These are phyloP conservation scores for Wakefieldia striispora DNA, from an alignment of 768 basidiomycete species.

Conservation along the genomic window DNA sequence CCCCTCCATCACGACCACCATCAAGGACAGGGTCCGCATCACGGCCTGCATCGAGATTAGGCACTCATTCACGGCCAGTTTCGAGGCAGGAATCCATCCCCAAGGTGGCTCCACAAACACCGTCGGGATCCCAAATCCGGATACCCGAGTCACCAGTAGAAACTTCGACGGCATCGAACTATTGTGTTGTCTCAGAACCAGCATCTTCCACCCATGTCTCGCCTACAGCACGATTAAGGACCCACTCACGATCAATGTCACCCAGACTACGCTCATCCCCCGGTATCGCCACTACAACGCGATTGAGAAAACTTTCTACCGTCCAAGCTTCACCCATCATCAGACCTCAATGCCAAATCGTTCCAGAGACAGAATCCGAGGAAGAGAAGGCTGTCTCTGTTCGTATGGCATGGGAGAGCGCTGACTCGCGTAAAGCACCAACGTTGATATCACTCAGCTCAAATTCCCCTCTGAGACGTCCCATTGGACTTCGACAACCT, in stretches of 20 bases:
- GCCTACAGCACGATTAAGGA: background rate
- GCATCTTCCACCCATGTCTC: background rate
- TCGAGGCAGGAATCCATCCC: conserved; percentile 13
- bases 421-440: conserved; percentile 4
- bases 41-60: conserved; percentile 20
- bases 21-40: conserved; percentile 16
- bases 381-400: background rate
- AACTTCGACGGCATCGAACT: background rate
- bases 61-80: conserved; percentile 8
- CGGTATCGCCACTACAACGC: conserved; percentile 2
- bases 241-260: conserved; percentile 32
- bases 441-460: conserved; percentile 18
- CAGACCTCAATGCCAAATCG: conserved; percentile 11
- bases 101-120: background rate
- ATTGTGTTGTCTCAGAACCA: background rate
- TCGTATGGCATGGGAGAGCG: background rate
- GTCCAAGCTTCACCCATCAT: conserved; percentile 31
- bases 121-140: background rate
- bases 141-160: conserved; percentile 1
- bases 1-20: conserved; percentile 14
- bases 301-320: conserved; percentile 27
- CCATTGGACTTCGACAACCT: conserved; percentile 21
- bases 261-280: conserved; percentile 28
- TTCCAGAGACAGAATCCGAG: conserved; percentile 1
- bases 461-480: conserved; percentile 24